Base-by-base conservation (phyloP, 192 early-diverging fungal species). In the Haplosporangium gracile region DNA sequence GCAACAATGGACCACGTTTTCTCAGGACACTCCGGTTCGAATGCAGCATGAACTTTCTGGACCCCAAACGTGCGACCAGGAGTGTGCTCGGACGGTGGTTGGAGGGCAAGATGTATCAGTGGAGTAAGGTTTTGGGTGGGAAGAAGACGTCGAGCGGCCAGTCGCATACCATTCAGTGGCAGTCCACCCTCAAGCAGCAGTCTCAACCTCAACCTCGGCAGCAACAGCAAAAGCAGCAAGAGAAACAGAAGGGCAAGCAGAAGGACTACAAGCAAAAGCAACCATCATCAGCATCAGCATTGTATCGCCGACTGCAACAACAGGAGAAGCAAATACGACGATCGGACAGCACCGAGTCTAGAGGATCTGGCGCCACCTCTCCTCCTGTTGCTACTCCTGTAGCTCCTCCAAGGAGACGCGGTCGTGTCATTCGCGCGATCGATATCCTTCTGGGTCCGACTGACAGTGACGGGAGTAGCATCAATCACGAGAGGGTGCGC, bases 11-110 rank as follows among this genome's bases (percentile, higher is more conserved):
- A 26, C 70, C 79, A 42, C 74, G 84, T 3, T 86, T 76, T 65
- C 42, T 86, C 18, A 75, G 75, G 4, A 24, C 43, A 3, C 57
- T 81, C 6, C 72, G 39, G 8, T 86, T 86, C 60, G 84, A 86
- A 26, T 86, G 84, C 79, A 86, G 84, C 45, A 86, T 86, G 84
- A 86, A 86, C 75, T 86, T 86, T 78, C 43, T 86, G 71, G 84
- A 86, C n/a, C 79, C 79, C 4, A 80, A 80, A 43, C 63, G 84
- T 10, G 84, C 84, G 7, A 86, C 84, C 2, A 70, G 84, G 13
- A 86, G 81, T 34, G 74, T 86, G 26, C 73, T 86, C 20, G 84
- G 79, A 2, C 84, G 84, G 2, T 86, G 84, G 84, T 38, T 86
- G 4, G 84, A 86, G 42, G 84, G 75, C 60, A 86, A 86, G 43